Conservation (phyloP, 208 protist genomes). For the Leishmania braziliensis region DNA sequence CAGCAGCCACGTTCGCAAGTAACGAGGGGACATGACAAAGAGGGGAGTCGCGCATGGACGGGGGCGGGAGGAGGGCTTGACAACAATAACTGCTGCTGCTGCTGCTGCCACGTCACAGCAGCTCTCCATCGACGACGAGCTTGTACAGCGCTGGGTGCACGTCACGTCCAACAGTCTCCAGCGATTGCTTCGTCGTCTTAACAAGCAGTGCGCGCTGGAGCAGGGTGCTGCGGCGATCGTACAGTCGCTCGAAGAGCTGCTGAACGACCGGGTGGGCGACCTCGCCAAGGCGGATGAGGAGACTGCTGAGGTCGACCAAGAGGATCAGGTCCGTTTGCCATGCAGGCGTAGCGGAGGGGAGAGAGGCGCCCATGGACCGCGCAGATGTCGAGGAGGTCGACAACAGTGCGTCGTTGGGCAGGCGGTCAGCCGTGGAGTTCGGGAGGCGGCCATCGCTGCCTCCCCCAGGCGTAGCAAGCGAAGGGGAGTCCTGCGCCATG, state of each 20-base stretch:
- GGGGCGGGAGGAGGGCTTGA: neutral
- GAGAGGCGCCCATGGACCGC: neutral
- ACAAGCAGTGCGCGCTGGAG: conserved; percentile 61
- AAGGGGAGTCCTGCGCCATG: conserved; percentile 5
- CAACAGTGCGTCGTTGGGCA: neutral
- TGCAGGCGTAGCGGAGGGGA: neutral
- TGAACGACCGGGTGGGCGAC: conserved; percentile 37
- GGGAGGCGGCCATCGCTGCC: neutral
- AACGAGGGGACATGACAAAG: neutral
- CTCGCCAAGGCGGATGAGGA: conserved; percentile 29
- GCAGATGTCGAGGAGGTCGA: neutral
- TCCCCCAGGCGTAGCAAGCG: neutral
- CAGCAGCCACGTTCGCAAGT: neutral
- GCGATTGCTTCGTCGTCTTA: conserved; percentile 47
- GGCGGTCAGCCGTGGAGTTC: neutral
- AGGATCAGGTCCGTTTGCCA: conserved; percentile 43
- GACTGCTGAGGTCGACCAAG: conserved; percentile 32
- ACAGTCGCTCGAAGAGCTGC: conserved; percentile 49
- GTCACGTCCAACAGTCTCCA: conserved; percentile 37
- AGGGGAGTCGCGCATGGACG: neutral
- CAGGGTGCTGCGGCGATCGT: conserved; percentile 54
- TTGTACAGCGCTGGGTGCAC: conserved; percentile 47
- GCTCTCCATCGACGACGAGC: conserved; percentile 31
- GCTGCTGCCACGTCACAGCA: conserved; percentile 10
- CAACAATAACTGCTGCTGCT: neutral